Conservation (phyloP, 768 basidiomycete species). For the Russula abietina region DNA sequence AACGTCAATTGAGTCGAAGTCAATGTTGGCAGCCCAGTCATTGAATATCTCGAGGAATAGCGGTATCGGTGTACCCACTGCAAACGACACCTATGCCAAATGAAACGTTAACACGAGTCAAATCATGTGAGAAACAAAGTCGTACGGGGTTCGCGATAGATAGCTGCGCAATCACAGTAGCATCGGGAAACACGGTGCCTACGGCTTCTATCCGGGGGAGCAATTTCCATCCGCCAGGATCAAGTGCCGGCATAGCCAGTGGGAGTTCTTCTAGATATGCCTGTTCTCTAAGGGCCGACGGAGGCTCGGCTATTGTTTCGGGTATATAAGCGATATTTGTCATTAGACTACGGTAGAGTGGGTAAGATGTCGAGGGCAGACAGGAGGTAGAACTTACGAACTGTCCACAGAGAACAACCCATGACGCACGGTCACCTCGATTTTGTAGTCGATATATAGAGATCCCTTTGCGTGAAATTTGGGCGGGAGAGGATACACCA, state of each 20-base stretch:
- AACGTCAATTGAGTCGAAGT: slow-evolving; percentile 6
- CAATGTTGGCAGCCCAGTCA: not conserved
- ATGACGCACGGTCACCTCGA: slow-evolving; percentile 17
- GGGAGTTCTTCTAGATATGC: slow-evolving; percentile 16
- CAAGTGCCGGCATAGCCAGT: slow-evolving; percentile 7
- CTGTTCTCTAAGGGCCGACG: slow-evolving; percentile 17
- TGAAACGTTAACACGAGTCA: not conserved
- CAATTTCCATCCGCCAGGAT: slow-evolving; percentile 25
- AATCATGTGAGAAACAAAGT: not conserved
- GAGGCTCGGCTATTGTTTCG: slow-evolving; percentile 20
- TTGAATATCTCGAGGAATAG: slow-evolving; percentile 6
- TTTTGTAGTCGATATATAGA: slow-evolving; percentile 23
- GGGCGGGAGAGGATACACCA: slow-evolving; percentile 43
- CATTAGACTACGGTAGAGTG: slow-evolving; percentile 7
- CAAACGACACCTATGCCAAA: slow-evolving; percentile 14
- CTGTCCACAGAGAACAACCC: slow-evolving; percentile 17
- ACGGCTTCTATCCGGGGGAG: slow-evolving; percentile 12
- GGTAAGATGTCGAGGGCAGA: not conserved
- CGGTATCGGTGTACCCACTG: slow-evolving; percentile 20
- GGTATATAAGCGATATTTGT: slow-evolving; percentile 23
- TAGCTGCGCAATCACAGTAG: slow-evolving; percentile 3
- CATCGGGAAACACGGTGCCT: not conserved
- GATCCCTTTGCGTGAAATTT: slow-evolving; percentile 39
- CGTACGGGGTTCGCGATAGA: slow-evolving; percentile 17
- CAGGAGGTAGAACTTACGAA: slow-evolving; percentile 10